A percentile compares a stretch with the other conserved stretches of the same genome.
phyloP scores from a whole-genome alignment of 177 flowering plant species.

The Telopea speciosissima region DNA sequence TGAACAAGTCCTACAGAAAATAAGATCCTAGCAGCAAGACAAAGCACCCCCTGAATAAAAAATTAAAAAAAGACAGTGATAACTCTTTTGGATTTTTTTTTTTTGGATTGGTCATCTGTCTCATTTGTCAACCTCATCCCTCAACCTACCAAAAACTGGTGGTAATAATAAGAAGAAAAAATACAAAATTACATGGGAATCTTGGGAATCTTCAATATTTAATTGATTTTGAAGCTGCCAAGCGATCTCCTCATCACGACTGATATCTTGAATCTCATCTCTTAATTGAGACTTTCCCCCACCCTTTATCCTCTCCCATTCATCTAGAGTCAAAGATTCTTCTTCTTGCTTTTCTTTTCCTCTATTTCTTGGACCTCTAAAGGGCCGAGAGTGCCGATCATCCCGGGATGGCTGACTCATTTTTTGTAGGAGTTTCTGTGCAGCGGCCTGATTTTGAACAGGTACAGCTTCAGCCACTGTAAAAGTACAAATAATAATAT shows the following conservation, averaged over 20 bases:
- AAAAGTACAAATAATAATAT: constrained; percentile 6
- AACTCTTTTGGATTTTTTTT: too few species aligned
- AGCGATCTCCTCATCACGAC: constrained; percentile 78
- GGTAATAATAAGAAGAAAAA: constrained; percentile 5
- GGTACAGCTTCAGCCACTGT: constrained; percentile 67
- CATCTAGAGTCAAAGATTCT: constrained; percentile 67
- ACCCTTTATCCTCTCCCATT: constrained; percentile 74
- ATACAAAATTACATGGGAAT: constrained; percentile 27
- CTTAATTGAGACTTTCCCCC: constrained; percentile 17
- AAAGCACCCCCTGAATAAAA: too few species aligned
- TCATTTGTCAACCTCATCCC: too few species aligned
- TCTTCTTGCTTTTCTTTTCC: constrained; percentile 59
- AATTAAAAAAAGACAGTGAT: too few species aligned
- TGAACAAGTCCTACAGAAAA: constrained; percentile 18
- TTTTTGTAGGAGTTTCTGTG: constrained; percentile 84
- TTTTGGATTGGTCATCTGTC: too few species aligned
- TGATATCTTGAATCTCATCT: constrained; percentile 26
- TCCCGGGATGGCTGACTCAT: constrained; percentile 39
- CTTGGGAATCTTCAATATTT: constrained; percentile 69
- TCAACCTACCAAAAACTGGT: neutral
- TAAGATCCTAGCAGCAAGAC: neutral
- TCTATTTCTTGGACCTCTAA: constrained; percentile 42
- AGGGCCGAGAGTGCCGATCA: constrained; percentile 22
- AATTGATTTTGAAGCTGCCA: constrained; percentile 83
- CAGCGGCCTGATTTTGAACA: constrained; percentile 91